phyloP scores from a whole-genome alignment of 306 rosid species.

The Adenanthera pavonina region DNA sequence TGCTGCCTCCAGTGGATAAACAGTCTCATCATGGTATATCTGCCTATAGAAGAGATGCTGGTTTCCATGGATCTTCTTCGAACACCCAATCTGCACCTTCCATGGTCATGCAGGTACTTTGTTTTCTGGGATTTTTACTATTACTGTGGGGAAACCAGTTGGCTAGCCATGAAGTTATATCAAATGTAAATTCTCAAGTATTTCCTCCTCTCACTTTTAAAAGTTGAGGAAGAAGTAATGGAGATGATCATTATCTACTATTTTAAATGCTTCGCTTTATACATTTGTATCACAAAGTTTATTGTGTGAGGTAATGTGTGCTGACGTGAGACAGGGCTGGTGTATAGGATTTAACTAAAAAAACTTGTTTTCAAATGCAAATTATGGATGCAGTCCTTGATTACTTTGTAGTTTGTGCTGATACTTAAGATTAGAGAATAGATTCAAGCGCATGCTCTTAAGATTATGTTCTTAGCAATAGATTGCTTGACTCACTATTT shows the following conservation, averaged over 20 bases:
- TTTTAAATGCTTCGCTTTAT: not conserved
- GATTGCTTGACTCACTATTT: slow-evolving; percentile 39
- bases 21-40: slow-evolving; percentile 98
- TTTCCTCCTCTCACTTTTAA: slow-evolving; percentile 20
- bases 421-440: slow-evolving; percentile 7
- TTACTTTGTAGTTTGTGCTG: not conserved
- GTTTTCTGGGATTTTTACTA: slow-evolving; percentile 25
- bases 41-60: slow-evolving; percentile 90
- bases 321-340: slow-evolving; percentile 5
- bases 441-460: slow-evolving; percentile 14
- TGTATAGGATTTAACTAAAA: not conserved
- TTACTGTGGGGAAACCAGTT: slow-evolving; percentile 14
- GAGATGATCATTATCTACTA: slow-evolving; percentile 11
- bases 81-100: slow-evolving; percentile 83
- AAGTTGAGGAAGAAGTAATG: slow-evolving; percentile 13
- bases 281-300: not conserved
- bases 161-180: slow-evolving; percentile 25
- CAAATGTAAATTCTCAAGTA: slow-evolving; percentile 1
- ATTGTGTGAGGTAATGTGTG: not conserved
- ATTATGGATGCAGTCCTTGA: slow-evolving; percentile 24
- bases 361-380: slow-evolving; percentile 15
- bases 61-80: slow-evolving; percentile 61
- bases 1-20: slow-evolving; percentile 80
- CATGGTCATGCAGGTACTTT: slow-evolving; percentile 81
- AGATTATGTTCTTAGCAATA: slow-evolving; percentile 4